Evolutionary conservation across 1,284 basidiomycete species (phyloP).

Genomic region (Trichosporon sp.): DNA sequence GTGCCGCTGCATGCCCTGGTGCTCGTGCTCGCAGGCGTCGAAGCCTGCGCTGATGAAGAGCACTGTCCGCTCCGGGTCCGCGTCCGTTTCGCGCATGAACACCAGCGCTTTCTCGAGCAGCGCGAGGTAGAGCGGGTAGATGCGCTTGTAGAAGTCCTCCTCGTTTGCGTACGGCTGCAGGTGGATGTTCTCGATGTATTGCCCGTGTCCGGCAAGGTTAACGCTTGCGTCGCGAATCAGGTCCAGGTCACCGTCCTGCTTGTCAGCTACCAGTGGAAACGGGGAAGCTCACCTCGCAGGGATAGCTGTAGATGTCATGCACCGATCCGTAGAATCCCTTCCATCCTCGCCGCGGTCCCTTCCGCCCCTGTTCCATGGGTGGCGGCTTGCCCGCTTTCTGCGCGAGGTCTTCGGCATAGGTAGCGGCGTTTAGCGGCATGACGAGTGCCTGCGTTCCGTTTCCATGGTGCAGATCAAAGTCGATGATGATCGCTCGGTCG

Average conservation of each 20-base stretch:
- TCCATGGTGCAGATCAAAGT: constrained; percentile 92
- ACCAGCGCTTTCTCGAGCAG: constrained; percentile 66
- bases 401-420: constrained; percentile 63
- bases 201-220: constrained; percentile 75
- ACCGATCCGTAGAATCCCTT: constrained; percentile 80
- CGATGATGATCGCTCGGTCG: constrained; percentile 76
- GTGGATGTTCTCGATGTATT: constrained; percentile 88
- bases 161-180: constrained; percentile 68
- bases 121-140: constrained; percentile 67
- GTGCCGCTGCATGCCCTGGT: constrained; percentile 86
- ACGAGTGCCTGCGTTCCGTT: constrained; percentile 89
- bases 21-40: constrained; percentile 90
- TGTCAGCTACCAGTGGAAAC: constrained; percentile 1
- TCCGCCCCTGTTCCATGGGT: constrained; percentile 37
- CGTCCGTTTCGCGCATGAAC: constrained; percentile 65
- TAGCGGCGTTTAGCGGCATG: constrained; percentile 88
- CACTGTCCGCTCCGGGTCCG: constrained; percentile 63
- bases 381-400: constrained; percentile 45
- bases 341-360: constrained; percentile 52
- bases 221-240: constrained; percentile 79
- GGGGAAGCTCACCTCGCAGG: constrained; percentile 67
- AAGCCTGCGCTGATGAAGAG: constrained; percentile 77
- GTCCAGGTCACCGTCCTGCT: constrained; percentile 70
- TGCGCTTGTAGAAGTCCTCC: constrained; percentile 66
- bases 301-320: constrained; percentile 82